Conservation (phyloP, 208 protist species). For the Leishmania tarentolae region DNA sequence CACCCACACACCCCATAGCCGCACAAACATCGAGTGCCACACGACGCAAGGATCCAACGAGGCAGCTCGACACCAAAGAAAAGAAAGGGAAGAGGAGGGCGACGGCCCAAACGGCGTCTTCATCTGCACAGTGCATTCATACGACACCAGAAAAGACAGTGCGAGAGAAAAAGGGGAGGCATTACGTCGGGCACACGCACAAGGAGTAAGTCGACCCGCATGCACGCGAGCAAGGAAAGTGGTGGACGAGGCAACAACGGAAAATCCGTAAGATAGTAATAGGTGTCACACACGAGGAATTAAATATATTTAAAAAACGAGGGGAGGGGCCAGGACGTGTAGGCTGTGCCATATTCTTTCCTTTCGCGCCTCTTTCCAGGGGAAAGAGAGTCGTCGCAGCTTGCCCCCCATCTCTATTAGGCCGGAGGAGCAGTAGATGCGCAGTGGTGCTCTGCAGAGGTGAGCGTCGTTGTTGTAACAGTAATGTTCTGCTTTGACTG, state of each 20-base stretch:
- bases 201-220: background rate
- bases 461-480: background rate
- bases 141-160: background rate
- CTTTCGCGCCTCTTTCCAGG: background rate
- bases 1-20: background rate
- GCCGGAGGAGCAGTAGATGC: background rate
- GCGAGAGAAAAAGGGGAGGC: background rate
- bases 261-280: slow-evolving; percentile 2
- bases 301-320: too few species aligned
- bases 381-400: background rate
- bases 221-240: background rate
- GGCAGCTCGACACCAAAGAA: too few species aligned
- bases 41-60: too few species aligned
- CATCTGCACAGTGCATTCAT: background rate
- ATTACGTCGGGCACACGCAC: background rate
- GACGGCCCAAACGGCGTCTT: background rate
- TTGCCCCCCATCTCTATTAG: too few species aligned
- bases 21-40: background rate
- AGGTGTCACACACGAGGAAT: too few species aligned
- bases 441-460: background rate
- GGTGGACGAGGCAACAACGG: background rate
- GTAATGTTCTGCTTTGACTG: background rate
- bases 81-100: background rate
- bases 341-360: background rate
- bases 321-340: background rate